Base-by-base conservation (phyloP, 352 stramenopile species). In the Phytopythium aichiense region DNA sequence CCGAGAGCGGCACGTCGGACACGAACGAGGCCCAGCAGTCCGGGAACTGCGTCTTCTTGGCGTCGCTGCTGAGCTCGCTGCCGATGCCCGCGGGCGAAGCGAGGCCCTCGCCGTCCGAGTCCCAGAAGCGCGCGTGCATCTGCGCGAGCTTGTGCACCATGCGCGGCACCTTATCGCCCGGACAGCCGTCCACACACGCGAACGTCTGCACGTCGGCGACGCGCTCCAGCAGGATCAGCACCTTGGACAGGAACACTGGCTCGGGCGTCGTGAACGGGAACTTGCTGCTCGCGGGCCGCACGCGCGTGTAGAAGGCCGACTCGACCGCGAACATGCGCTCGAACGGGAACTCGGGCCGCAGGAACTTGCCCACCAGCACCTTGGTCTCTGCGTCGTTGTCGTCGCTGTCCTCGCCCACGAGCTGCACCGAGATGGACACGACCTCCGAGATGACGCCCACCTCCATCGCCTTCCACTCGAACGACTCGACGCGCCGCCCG, bases 251-350 rank as follows among this genome's bases (percentile, higher is more conserved):
- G 60, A 86, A 90, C 25, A 89, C 53, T 28, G 78, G 71, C 7
- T 52, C 62, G 3, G 85, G 79, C 7, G 89, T 74, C 4, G 53
- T 67, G 49, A 94, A 94, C 43, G 85, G 85, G 49, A 89, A 77
- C 72, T 48, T 68, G 66, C 18, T 64, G 69, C 66, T 65, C 49
- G 6, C 48, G 9, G 48, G 59, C 12, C 60, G 61, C 64, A 89
- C 85, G 11, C 71, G 33, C 28, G 68, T 65, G 71, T 94, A 94
- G 63, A 94, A 91, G 23, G 68, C 86, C 35, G 79, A 89, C 57
- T 94, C 85, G 49, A 94, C 81, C 9, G 63, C 60, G 51, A 94
- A 94, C 85, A 94, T 94, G 22, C 68, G 76, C 65, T 92, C 79
- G 45, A 94, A 87, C 15, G 85, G 82, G 62, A 94, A 88, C 60